Evolutionary conservation across 176 grass and related monocot genomes (phyloP), one percentile per base, ranked within the genome.

Genomic region (Aegilops longissima): DNA sequence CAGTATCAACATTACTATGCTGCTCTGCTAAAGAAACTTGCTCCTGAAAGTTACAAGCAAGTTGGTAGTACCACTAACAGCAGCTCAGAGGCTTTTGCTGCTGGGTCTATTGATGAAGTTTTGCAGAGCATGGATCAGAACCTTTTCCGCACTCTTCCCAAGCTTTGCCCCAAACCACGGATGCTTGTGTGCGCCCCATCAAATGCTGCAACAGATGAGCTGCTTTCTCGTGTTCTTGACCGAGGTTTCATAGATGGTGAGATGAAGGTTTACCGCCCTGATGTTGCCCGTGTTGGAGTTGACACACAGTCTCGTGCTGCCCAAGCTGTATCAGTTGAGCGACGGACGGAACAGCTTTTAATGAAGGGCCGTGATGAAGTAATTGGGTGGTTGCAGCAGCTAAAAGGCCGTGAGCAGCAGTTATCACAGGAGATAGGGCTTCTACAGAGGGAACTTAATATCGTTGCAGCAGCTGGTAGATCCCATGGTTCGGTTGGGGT

Each of bases 1-100:
- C 97, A 99, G 72, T 99, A 99, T 91, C 97, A 99, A 86, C 92
- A 99, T 90, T 99, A 99, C 71, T 99, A 99, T 71, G 89, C 92
- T 59, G 94, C 97, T 80, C 75, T 99, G 77, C 92, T 99, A 13
- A 97, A 99, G 85, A 99, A 99, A 69, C 97, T 99, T 64, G 97
- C 97, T 82, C 97, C 97, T 64, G 97, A 97, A 85, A 99, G 97
- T 90, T 99, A 99, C 85, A 99, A 97, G 84, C 94, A 99, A 88
- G 72, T 83, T 61, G 93, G 76, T 85, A 89, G 89, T 80, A 82
- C 74, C 64, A 72, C 72, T 80, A 88, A 84, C 69, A 87, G 63
- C 69, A 96, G 61, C 35, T 90, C 73, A 12, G 97, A 93, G 79
- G 11, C 16, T 91, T 75, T 84, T 73, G 91, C 71, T 25, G 82